Percentiles rank a stretch among this genome's conserved stretches.
Evolutionary conservation across 768 basidiomycete species (phyloP).

Genomic region (Crucibulum laeve): DNA sequence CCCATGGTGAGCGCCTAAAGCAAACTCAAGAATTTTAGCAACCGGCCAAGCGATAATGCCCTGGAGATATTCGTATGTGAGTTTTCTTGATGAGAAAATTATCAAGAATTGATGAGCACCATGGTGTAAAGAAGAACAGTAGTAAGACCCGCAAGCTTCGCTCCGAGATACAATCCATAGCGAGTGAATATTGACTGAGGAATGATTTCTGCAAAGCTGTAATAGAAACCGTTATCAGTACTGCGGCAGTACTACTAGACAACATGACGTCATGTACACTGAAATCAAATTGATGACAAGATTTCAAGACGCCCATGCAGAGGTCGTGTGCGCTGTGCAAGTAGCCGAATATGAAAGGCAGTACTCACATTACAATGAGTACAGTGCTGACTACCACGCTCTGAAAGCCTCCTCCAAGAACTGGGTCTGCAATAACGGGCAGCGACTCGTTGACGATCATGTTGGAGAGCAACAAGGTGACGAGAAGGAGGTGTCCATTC

Average conservation of each 20-base stretch:
- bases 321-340: neutral
- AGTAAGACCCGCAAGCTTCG: slow-evolving; percentile 76
- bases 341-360: neutral
- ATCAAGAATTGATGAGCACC: slow-evolving; percentile 38
- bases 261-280: slow-evolving; percentile 4
- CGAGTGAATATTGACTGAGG: slow-evolving; percentile 91
- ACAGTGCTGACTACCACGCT: slow-evolving; percentile 81
- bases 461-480: slow-evolving; percentile 80
- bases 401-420: slow-evolving; percentile 75
- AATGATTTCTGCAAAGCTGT: slow-evolving; percentile 86
- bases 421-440: slow-evolving; percentile 75
- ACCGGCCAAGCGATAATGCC: slow-evolving; percentile 80
- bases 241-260: no score
- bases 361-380: slow-evolving; percentile 80
- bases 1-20: slow-evolving; percentile 81
- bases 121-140: slow-evolving; percentile 62
- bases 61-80: slow-evolving; percentile 28
- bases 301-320: neutral
- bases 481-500: slow-evolving; percentile 79
- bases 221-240: neutral
- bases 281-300: no score
- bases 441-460: slow-evolving; percentile 92
- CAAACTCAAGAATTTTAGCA: slow-evolving; percentile 74
- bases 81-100: neutral
- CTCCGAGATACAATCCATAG: slow-evolving; percentile 84